Evolutionary conservation across 345 rosid genomes (phyloP).

Genomic region (Euphorbia tirucalli): DNA sequence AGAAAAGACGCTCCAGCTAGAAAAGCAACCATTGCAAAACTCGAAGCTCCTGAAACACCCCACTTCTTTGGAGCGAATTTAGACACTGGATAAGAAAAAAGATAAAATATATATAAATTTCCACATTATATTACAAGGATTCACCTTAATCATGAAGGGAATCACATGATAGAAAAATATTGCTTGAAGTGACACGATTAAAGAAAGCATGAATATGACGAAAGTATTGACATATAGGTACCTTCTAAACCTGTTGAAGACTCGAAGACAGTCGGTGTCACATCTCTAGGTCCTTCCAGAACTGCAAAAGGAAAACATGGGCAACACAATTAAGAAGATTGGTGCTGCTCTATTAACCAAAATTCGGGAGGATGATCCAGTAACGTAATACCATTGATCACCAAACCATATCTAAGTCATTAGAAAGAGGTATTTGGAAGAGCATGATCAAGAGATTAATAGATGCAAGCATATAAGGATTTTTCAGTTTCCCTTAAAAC

Average conservation of each 20-base stretch:
- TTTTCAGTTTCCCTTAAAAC: too few relatives aligned
- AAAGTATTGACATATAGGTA: conserved; percentile 11
- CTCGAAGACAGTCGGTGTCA: conserved; percentile 68
- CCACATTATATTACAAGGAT: not conserved
- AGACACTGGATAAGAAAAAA: conserved; percentile 39
- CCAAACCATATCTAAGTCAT: too few relatives aligned
- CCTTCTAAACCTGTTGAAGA: conserved; percentile 90
- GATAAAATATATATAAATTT: not conserved
- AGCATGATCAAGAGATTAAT: too few relatives aligned
- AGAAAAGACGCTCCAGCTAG: conserved; percentile 68
- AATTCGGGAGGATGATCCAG: not conserved
- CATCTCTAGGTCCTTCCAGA: conserved; percentile 79
- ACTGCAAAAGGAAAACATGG: conserved; percentile 36
- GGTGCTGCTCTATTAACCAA: not conserved
- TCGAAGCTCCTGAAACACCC: conserved; percentile 72
- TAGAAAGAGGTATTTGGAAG: too few relatives aligned
- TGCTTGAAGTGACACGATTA: not conserved
- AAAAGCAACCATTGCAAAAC: conserved; percentile 50
- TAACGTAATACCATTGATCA: not conserved
- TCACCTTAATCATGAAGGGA: not conserved
- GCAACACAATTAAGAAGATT: not conserved
- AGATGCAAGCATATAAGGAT: too few relatives aligned
- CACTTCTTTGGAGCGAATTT: conserved; percentile 85
- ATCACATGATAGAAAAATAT: not conserved
- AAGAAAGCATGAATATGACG: not conserved